Evolutionary conservation across 306 rosid genomes (phyloP), one percentile per base, ranked within the genome.

Genomic region (Boehmeria nivea): DNA sequence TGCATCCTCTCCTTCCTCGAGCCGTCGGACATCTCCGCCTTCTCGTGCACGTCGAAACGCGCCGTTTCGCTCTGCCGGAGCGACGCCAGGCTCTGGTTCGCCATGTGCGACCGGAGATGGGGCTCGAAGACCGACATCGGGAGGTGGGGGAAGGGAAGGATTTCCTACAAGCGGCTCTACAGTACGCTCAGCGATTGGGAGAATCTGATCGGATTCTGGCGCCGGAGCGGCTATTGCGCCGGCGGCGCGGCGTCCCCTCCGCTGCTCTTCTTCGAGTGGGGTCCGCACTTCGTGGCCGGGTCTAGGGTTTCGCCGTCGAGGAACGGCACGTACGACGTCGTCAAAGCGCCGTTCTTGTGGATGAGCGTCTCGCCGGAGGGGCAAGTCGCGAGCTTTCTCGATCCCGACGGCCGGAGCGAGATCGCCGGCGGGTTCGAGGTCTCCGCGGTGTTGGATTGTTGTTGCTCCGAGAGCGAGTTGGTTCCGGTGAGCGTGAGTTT

Each of bases 251-350:
- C 62, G n/a, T 78, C 89, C 0, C 85, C 95, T 3, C 78, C 81
- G 17, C 60, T 93, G 78, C 57, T 93, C 3, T 77, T 85, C 76
- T 85, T 93, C 74, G 88, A 93, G 65, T 93, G 99, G 99, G 89
- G 95, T 9, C 57, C 78, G 0, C 72, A 86, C 8, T 93, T 75
- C 42, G 36, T 93, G 1, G 8, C 83, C 2, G 95, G 76, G 11
- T 91, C 62, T n/a, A 68, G 95, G 66, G 74, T 91, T 49, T 83
- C 89, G 3, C 95, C 99, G 2, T 82, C 86, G 15, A 59, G 60
- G 37, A 60, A 59, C 13, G 82, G 83, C 0, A 49, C 75, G 1
- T 91, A 83, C 43, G 58, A 53, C 0, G 93, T 91, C n/a, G n/a
- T 63, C 3, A 84, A 85, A 70, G 43, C 83, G 0, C 96, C 95